Conservation (phyloP, 2,329 filamentous ascomycete species). For the Aspergillus sojae region DNA sequence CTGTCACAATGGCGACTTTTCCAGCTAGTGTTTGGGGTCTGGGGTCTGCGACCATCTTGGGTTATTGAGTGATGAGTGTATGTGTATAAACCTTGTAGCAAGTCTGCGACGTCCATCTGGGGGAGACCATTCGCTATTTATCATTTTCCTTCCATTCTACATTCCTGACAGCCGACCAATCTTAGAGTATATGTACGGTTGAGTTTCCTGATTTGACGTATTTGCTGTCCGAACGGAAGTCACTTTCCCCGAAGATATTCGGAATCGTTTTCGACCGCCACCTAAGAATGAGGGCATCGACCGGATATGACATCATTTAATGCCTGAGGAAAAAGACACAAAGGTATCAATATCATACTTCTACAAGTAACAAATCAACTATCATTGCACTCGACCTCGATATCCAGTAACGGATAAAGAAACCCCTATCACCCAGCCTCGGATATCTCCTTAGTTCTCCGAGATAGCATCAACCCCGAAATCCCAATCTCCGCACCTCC, state of each 20-base stretch:
- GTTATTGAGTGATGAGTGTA: neutral
- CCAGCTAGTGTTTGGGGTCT: slow-evolving; percentile 2
- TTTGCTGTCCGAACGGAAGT: neutral
- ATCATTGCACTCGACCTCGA: no score
- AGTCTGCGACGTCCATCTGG: neutral
- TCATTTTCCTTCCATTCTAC: neutral
- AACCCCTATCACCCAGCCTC: no score
- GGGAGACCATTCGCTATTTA: neutral
- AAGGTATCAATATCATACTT: no score
- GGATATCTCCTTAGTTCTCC: no score
- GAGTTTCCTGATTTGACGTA: neutral
- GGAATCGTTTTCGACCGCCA: neutral
- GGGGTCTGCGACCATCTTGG: neutral
- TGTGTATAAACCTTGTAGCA: neutral
- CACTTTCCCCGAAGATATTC: neutral
- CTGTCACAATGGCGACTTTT: slow-evolving; percentile 11
- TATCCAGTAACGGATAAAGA: no score
- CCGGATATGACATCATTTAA: neutral
- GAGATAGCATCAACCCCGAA: no score
- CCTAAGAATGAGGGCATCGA: neutral
- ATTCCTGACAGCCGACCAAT: neutral
- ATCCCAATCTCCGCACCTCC: neutral
- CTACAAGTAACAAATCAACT: no score
- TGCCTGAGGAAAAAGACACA: neutral
- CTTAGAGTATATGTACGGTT: neutral